Evolutionary conservation across 345 rosid species (phyloP).

Genomic region (Carallia brachiata): DNA sequence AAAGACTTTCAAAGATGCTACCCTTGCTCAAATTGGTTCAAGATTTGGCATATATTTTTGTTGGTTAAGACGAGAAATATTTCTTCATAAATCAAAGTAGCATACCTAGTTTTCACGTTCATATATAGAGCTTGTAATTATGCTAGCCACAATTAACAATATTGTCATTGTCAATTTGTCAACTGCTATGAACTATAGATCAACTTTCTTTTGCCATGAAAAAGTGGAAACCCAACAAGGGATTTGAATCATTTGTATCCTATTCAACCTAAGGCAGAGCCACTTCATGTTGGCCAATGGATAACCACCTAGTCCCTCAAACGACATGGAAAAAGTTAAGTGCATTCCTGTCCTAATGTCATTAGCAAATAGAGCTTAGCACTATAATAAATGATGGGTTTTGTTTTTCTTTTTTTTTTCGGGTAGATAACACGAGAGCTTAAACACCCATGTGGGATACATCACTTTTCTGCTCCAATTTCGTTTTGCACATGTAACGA

Average conservation of each 20-base stretch:
- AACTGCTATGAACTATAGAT: background rate
- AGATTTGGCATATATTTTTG: background rate
- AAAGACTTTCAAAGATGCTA: slow-evolving; percentile 8
- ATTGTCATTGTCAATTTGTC: background rate
- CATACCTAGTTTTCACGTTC: background rate
- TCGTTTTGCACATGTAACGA: slow-evolving; percentile 5
- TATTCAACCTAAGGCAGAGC: slow-evolving; percentile 13
- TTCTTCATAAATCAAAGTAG: background rate
- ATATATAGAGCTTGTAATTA: background rate
- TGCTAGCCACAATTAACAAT: background rate
- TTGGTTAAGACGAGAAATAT: background rate
- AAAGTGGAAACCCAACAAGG: slow-evolving; percentile 22
- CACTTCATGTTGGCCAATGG: slow-evolving; percentile 42
- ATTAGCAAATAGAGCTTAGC: slow-evolving; percentile 15
- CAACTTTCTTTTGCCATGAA: slow-evolving; percentile 1
- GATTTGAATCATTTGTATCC: slow-evolving; percentile 23
- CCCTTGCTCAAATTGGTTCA: background rate
- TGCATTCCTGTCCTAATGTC: slow-evolving; percentile 28
- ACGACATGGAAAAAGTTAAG: slow-evolving; percentile 30
- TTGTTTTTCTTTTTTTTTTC: background rate
- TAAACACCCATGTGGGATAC: slow-evolving; percentile 6
- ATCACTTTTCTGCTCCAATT: slow-evolving; percentile 22
- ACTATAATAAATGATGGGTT: slow-evolving; percentile 11
- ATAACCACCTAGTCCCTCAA: slow-evolving; percentile 36
- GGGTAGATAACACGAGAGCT: background rate